These are phyloP conservation scores for Salix arbutifolia DNA, from an alignment of 345 rosid species.

Conservation along the genomic window DNA sequence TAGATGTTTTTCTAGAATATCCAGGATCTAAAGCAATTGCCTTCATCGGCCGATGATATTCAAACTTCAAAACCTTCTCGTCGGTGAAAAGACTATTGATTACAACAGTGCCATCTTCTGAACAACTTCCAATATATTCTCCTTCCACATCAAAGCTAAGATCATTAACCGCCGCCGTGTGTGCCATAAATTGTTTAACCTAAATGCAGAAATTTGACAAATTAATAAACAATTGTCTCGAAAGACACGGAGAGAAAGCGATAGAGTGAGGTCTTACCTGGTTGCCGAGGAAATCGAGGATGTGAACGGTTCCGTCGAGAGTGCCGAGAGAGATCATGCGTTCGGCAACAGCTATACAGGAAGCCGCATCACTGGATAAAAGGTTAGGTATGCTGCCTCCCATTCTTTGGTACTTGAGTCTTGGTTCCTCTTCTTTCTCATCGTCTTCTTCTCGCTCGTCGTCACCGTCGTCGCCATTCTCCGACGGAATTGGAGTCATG, in stretches of 20 bases:
- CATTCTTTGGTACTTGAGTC: constrained; percentile 94
- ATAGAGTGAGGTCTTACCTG: constrained; percentile 42
- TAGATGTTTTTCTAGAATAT: constrained; percentile 62
- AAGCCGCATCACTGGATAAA: constrained; percentile 84
- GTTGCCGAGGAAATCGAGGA: constrained; percentile 95
- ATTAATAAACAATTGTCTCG: background rate
- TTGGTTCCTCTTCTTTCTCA: constrained; percentile 85
- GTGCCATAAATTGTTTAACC: constrained; percentile 80
- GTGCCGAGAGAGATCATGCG: constrained; percentile 99
- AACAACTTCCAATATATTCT: constrained; percentile 94
- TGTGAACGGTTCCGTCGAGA: constrained; percentile 76
- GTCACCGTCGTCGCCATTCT: constrained; percentile 88
- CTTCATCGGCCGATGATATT: constrained; percentile 98
- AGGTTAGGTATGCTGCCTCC: constrained; percentile 85
- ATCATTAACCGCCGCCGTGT: constrained; percentile 86
- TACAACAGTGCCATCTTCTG: constrained; percentile 93
- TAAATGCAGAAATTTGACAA: constrained; percentile 13
- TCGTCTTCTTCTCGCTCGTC: constrained; percentile 76
- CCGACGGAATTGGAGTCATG: constrained; percentile 79
- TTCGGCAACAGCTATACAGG: constrained; percentile 88
- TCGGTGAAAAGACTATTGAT: constrained; percentile 94
- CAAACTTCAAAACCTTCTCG: constrained; percentile 70
- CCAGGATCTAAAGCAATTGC: constrained; percentile 90
- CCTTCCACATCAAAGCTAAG: constrained; percentile 90
- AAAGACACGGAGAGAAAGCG: background rate